phyloP scores from a whole-genome alignment of 495 filamentous ascomycete genomes.

The Hypoxylon perforatum region DNA sequence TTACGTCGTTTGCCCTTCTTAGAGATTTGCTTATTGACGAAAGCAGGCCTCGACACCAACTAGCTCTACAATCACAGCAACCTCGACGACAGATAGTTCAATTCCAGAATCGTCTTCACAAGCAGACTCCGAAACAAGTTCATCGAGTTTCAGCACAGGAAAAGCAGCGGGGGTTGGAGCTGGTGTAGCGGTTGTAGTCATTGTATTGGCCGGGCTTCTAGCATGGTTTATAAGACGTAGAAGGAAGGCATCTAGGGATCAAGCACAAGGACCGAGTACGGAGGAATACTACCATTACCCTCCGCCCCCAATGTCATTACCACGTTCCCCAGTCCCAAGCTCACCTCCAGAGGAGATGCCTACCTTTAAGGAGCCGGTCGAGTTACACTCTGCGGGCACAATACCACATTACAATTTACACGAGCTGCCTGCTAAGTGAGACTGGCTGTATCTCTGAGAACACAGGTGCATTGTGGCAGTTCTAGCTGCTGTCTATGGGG shows the following conservation, averaged over 20 bases:
- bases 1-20: background rate
- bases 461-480: no score
- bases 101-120: background rate
- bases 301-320: background rate
- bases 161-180: conserved; percentile 34
- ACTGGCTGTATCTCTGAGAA: no score
- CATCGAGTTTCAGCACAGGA: conserved; percentile 8
- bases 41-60: conserved; percentile 7
- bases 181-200: conserved; percentile 18
- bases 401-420: background rate
- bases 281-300: background rate
- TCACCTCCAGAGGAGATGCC: background rate
- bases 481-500: no score
- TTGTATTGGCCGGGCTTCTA: conserved; percentile 18
- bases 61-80: conserved; percentile 3
- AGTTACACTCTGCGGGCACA: background rate
- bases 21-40: background rate
- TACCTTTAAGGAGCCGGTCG: background rate
- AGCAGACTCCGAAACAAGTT: background rate
- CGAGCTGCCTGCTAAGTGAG: conserved; percentile 2
- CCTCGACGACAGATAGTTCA: background rate
- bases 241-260: background rate
- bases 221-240: conserved; percentile 18
- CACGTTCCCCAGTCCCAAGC: no score
- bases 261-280: background rate